phyloP scores from a whole-genome alignment of 768 basidiomycete species.

The Xerocomellus dryophilus region DNA sequence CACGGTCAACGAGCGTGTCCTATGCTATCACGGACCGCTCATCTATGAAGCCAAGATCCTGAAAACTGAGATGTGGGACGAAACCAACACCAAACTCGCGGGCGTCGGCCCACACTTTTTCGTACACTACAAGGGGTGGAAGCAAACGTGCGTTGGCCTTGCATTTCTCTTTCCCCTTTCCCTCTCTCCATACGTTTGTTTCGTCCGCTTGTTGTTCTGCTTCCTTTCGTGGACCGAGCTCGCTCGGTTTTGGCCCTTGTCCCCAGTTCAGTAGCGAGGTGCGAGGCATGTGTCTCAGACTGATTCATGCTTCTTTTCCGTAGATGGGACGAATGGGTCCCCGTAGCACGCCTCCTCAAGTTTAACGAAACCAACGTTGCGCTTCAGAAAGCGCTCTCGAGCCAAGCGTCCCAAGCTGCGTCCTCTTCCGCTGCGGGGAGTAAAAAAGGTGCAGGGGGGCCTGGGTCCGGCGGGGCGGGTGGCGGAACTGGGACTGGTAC shows the following conservation, averaged over 20 bases:
- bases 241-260: neutral
- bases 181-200: neutral
- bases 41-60: slow-evolving; percentile 96
- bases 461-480: slow-evolving; percentile 29
- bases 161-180: neutral
- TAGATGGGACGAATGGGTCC: slow-evolving; percentile 60
- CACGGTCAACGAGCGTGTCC: slow-evolving; percentile 68
- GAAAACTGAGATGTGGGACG: slow-evolving; percentile 60
- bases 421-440: slow-evolving; percentile 33
- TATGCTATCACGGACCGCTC: slow-evolving; percentile 94
- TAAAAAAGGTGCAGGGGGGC: slow-evolving; percentile 23
- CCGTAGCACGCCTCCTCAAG: slow-evolving; percentile 75
- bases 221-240: neutral
- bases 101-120: slow-evolving; percentile 79
- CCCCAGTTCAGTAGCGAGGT: neutral
- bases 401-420: slow-evolving; percentile 43
- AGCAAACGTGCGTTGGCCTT: slow-evolving; percentile 70
- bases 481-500: slow-evolving; percentile 23
- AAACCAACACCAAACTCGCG: slow-evolving; percentile 56
- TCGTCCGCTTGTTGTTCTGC: neutral
- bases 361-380: slow-evolving; percentile 76
- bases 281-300: neutral
- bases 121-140: slow-evolving; percentile 99
- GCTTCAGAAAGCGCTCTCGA: slow-evolving; percentile 67
- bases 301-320: neutral